phyloP scores from a whole-genome alignment of 148 eudicot species.

The Fagopyrum esculentum region DNA sequence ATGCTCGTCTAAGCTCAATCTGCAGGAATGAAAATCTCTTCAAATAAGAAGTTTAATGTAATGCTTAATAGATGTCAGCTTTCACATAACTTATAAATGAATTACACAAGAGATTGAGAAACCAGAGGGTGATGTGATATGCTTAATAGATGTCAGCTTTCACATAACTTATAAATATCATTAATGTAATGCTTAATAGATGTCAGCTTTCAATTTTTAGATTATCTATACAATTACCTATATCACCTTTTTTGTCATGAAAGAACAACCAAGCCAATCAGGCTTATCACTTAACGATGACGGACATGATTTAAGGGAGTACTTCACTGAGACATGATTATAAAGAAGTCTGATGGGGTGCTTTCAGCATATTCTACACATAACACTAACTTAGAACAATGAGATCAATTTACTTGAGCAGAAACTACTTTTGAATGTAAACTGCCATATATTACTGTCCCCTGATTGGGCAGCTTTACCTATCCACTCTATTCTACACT shows the following conservation, averaged over 20 bases:
- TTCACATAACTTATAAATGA: neutral
- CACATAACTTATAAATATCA: too few species aligned
- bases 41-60: too few species aligned
- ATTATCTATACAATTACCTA: neutral
- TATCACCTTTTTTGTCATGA: neutral
- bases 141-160: too few species aligned
- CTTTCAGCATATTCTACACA: neutral
- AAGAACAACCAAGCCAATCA: neutral
- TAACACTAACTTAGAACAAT: neutral
- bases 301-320: neutral
- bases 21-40: conserved; percentile 24
- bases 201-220: neutral
- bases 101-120: neutral
- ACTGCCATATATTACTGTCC: neutral
- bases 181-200: too few species aligned
- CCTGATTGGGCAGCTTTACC: neutral
- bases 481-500: neutral
- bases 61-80: neutral
- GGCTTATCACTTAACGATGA: neutral
- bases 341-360: neutral
- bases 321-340: neutral
- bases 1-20: conserved; percentile 82
- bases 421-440: neutral
- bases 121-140: neutral
- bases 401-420: neutral